A percentile compares a stretch with the other conserved stretches of the same genome.
phyloP scores from a whole-genome alignment of 495 filamentous ascomycete genomes.

The Tuber borchii region DNA sequence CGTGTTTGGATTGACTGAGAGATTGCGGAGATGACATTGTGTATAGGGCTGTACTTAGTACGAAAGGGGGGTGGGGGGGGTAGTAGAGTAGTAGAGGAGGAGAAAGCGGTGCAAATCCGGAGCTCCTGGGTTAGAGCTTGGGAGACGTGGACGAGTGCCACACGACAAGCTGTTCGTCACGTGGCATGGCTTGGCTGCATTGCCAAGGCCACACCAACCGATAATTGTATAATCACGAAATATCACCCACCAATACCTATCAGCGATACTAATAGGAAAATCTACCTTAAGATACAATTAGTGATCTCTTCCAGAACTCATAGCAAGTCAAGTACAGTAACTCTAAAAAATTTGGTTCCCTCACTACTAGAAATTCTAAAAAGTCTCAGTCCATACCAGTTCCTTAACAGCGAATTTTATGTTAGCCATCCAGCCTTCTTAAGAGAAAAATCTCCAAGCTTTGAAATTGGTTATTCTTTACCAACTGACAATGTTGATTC shows the following conservation, averaged over 20 bases:
- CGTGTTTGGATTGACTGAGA: background rate
- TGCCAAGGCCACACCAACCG: background rate
- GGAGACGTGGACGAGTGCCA: background rate
- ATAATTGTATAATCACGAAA: background rate
- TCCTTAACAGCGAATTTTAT: background rate
- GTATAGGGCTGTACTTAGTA: background rate
- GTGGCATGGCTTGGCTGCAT: background rate
- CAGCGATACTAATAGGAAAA: background rate
- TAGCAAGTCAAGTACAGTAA: background rate
- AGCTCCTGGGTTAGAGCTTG: background rate
- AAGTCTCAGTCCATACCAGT: background rate
- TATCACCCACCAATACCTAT: background rate
- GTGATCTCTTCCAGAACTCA: background rate
- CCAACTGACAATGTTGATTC: background rate
- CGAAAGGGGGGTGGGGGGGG: background rate
- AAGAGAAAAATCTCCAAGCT: background rate
- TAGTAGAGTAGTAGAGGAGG: background rate
- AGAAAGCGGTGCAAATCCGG: background rate
- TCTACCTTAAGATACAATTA: background rate
- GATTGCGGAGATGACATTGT: slow-evolving; percentile 15
- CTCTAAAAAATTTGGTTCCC: too few species aligned
- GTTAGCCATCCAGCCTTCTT: too few species aligned
- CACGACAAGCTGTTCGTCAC: background rate
- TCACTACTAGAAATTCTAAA: background rate
- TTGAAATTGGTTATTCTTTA: background rate